These are phyloP conservation scores for Aspergillus intermedius DNA, from an alignment of 2,329 filamentous ascomycete species.

Conservation along the genomic window DNA sequence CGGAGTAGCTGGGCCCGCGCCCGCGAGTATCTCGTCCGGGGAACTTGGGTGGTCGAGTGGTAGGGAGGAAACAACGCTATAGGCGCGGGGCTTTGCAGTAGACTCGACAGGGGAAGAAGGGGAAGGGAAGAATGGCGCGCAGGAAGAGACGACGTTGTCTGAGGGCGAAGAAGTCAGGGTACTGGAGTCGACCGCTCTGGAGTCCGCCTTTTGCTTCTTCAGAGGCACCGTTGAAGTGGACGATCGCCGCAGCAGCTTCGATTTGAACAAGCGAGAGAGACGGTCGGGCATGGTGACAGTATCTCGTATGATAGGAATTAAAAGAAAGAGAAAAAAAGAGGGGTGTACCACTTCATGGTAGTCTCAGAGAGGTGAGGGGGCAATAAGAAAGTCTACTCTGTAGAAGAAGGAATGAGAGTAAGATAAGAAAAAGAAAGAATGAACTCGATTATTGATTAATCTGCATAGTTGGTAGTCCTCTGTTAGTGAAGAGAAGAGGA, in stretches of 20 bases:
- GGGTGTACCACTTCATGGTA: neutral
- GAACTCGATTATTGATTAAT: too few relatives aligned
- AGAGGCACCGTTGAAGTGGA: constrained; percentile 21
- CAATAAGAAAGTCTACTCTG: neutral
- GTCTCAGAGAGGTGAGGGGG: neutral
- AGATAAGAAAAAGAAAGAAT: constrained; percentile 2
- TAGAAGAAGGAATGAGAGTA: neutral
- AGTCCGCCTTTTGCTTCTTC: constrained; percentile 14
- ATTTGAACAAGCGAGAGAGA: constrained; percentile 29
- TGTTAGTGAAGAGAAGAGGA: too few relatives aligned
- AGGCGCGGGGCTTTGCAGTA: constrained; percentile 16
- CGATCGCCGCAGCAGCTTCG: constrained; percentile 33
- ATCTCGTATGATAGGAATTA: neutral
- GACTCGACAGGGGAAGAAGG: constrained; percentile 14
- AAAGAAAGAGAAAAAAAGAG: constrained; percentile 1
- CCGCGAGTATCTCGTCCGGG: constrained; percentile 9
- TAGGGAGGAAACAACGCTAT: constrained; percentile 20
- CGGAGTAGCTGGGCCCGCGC: constrained; percentile 3
- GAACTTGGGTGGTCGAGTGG: constrained; percentile 11
- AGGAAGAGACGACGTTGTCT: neutral
- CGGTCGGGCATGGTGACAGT: constrained; percentile 25
- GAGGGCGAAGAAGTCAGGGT: constrained; percentile 1
- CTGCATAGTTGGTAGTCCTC: too few relatives aligned
- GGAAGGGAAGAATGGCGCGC: constrained; percentile 9
- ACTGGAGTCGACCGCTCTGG: constrained; percentile 15